These are phyloP conservation scores for Andrographis paniculata DNA, from an alignment of 305 asterid genomes.

Conservation along the genomic window DNA sequence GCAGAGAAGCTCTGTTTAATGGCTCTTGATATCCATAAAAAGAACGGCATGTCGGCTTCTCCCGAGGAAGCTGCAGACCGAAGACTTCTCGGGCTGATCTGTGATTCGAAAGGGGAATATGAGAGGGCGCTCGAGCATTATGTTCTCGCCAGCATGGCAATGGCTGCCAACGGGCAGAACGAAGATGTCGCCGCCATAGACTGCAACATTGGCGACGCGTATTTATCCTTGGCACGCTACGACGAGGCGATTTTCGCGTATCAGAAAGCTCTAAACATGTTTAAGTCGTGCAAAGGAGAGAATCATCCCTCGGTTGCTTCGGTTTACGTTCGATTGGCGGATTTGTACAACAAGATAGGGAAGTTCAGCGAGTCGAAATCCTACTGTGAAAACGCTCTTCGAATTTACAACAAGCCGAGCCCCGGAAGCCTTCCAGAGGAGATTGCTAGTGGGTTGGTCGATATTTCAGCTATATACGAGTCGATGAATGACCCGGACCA, in stretches of 20 bases:
- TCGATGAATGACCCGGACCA: constrained; percentile 58
- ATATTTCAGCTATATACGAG: constrained; percentile 75
- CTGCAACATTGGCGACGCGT: constrained; percentile 81
- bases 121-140: constrained; percentile 87
- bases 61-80: constrained; percentile 87
- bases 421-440: constrained; percentile 56
- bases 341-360: constrained; percentile 75
- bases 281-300: constrained; percentile 66
- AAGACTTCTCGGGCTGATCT: constrained; percentile 76
- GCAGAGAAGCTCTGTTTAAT: constrained; percentile 67
- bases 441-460: constrained; percentile 81
- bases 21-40: constrained; percentile 72
- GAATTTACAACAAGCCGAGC: constrained; percentile 48
- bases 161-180: constrained; percentile 65
- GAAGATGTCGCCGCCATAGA: constrained; percentile 75
- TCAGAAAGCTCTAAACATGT: constrained; percentile 61
- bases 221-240: constrained; percentile 55
- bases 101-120: constrained; percentile 75
- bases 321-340: constrained; percentile 72
- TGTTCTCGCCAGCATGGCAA: constrained; percentile 82
- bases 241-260: constrained; percentile 79
- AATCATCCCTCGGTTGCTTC: constrained; percentile 72
- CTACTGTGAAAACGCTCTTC: constrained; percentile 72
- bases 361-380: constrained; percentile 66
- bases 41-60: constrained; percentile 35